Base-by-base conservation (phyloP, 2,329 filamentous ascomycete genomes). In the Aspergillus phoenicis region DNA sequence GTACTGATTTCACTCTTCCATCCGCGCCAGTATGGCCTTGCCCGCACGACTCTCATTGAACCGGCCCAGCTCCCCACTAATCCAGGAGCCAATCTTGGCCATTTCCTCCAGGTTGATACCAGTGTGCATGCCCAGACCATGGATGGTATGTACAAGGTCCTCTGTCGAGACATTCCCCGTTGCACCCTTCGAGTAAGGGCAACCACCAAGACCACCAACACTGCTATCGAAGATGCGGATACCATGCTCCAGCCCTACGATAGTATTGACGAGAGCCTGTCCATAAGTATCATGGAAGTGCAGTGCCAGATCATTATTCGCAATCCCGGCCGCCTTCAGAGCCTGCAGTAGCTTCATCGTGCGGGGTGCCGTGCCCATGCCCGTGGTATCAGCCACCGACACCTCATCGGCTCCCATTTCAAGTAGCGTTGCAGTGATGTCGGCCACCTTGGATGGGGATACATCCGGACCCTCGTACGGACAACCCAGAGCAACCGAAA, bases 241-340 rank as follows among this genome's bases (percentile, higher is more conserved):
- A 3, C 87, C 87, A 68, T 87, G 83, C 68, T 89, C 87, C 10
- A 89, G 73, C 2, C 82, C 84, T 0, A 89, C 84, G 10, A 88
- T 79, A 0, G 84, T 84, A 62, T 89, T 89, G 8, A 88, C 83
- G 48, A 89, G 72, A 2, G 87, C 87, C 70, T 87, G 85, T 1
- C 86, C 87, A 66, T 87, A 89, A 0, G 87, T 89, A 66, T 89
- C 87, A 66, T 89, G 87, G 70, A 89, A 89, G 70, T 89, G 87
- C 60, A 89, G 75, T 1, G 86, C 87, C 8, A 89, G 68, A 63
- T 89, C 86, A 39, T 81, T 82, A 57, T 80, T 83, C 56, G 84
- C 81, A 54, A 89, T 83, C 0, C 87, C 87, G 1, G 86, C 86
- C 17, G 85, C 83, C 30, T 80, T 81, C 55, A 89, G 73, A 2